Percentiles rank a stretch among this genome's conserved stretches.
phyloP scores from a whole-genome alignment of 2,329 filamentous ascomycete species.

The Colletotrichum graminicola region DNA sequence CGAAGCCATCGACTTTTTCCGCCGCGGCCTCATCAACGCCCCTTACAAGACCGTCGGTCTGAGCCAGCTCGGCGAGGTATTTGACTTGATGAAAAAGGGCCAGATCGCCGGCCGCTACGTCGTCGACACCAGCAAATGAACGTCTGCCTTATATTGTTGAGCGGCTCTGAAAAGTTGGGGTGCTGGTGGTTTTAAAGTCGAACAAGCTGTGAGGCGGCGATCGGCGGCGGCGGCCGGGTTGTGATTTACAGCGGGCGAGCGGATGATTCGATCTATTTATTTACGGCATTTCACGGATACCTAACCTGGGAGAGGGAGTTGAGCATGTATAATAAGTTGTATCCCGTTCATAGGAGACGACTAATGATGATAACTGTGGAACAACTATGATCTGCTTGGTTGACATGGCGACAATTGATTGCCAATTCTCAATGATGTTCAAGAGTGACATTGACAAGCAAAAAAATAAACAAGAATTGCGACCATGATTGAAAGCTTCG shows the following conservation, averaged over 20 bases:
- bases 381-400: neutral
- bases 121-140: slow-evolving; percentile 76
- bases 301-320: slow-evolving; percentile 34
- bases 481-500: neutral
- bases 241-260: slow-evolving; percentile 12
- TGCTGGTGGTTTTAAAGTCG: slow-evolving; percentile 12
- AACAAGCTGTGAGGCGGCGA: slow-evolving; percentile 19
- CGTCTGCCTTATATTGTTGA: neutral
- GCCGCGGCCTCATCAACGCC: slow-evolving; percentile 84
- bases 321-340: slow-evolving; percentile 35
- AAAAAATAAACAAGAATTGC: neutral
- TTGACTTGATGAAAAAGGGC: slow-evolving; percentile 77
- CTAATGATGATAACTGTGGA: slow-evolving; percentile 23
- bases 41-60: slow-evolving; percentile 89
- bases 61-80: slow-evolving; percentile 84
- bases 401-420: neutral
- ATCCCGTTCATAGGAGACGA: slow-evolving; percentile 23
- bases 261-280: slow-evolving; percentile 12
- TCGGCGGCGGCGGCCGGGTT: slow-evolving; percentile 9
- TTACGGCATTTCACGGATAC: slow-evolving; percentile 20
- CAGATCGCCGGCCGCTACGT: slow-evolving; percentile 85
- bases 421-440: neutral
- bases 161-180: neutral
- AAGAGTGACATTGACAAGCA: too few species aligned
- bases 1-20: slow-evolving; percentile 93